Evolutionary conservation across 148 eudicot genomes (phyloP), one percentile per base, ranked within the genome.

Genomic region (Hydrangea macrophylla): DNA sequence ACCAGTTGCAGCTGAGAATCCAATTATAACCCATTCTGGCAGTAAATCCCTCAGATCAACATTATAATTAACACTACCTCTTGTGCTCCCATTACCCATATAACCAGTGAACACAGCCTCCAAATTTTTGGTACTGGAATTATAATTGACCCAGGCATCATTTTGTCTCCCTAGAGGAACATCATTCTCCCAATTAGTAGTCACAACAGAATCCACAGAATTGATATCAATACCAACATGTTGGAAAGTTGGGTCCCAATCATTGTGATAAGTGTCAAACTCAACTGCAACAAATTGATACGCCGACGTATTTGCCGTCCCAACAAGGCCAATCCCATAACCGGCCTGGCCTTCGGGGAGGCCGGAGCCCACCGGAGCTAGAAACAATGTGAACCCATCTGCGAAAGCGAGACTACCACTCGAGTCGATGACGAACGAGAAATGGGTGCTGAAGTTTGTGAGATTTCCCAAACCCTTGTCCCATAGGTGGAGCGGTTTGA

Each of bases 221-320:
- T 13, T 56, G 59, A 56, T 2, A 11, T 56, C 7, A 4, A 56
- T 56, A 56, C 59, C 59, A 4, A 56, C 59, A 56, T 56, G 59
- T 25, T 11, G 12, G 0, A 9, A 2, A 2, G 15, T 11, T 1
- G 68, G 72, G 22, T 76, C 79, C 56, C 67, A 70, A 3, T 20
- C 12, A 24, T 76, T 65, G 0, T 20, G 2, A 23, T 4, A 70
- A 1, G 68, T 76, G 55, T 76, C 75, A 54, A 76, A 76, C 44
- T 76, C 79, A 25, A 76, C 79, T 0, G 59, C 58, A 6, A 66
- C 44, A 66, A 51, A 66, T 54, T 13, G 23, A 18, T n/a, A 10
- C n/a, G 2, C 7, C 0, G 51, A 2, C 17, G 51, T 3, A n/a
- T 45, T 5, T 2, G 17, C 10, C 17, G 10, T 37, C 10, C 10